Evolutionary conservation across 345 rosid genomes (phyloP).

Genomic region (Eucalyptus tenuipes): DNA sequence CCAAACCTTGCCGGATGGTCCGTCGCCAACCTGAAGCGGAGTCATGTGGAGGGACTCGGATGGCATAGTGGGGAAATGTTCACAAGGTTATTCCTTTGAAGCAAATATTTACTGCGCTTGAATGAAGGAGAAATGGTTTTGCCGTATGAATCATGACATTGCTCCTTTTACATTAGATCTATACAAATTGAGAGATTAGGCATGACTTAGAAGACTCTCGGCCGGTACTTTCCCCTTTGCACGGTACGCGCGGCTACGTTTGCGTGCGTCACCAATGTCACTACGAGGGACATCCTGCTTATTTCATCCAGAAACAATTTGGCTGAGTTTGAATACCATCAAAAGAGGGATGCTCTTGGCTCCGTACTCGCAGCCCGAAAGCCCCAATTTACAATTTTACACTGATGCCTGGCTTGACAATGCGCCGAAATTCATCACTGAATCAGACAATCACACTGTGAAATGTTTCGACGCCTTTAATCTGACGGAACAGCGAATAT

Average conservation of each 20-base stretch:
- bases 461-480: neutral
- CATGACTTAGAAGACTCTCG: too few species aligned
- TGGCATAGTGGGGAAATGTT: neutral
- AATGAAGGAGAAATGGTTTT: too few species aligned
- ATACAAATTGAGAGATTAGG: too few species aligned
- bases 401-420: neutral
- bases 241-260: too few species aligned
- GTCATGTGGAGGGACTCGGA: neutral
- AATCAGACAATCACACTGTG: neutral
- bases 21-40: neutral
- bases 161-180: too few species aligned
- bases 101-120: too few species aligned
- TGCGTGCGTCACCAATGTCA: too few species aligned
- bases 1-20: neutral
- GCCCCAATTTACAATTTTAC: neutral
- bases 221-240: too few species aligned
- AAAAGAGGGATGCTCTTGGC: neutral
- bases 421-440: neutral
- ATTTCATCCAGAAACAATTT: neutral
- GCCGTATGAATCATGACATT: too few species aligned
- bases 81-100: neutral
- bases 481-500: neutral
- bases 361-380: neutral
- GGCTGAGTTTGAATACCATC: neutral
- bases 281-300: neutral